Base-by-base conservation (phyloP, 805 yeast species). In the Candida coleopterorum region DNA sequence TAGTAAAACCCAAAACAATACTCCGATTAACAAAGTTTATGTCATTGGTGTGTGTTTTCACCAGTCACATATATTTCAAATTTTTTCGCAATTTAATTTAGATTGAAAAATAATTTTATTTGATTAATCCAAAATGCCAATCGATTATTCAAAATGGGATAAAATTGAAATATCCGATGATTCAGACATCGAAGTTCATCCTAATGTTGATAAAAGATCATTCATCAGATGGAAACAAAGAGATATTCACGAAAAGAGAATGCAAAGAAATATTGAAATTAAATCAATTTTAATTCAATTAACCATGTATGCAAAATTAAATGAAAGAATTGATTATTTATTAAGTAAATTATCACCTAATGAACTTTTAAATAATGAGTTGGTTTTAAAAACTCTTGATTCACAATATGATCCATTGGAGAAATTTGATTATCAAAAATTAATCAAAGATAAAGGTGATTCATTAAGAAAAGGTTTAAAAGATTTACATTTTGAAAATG, bases 131-230 rank as follows among this genome's bases (percentile, higher is more conserved):
- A n/a, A n/a, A n/a, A 85, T 85, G 94, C 79, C 85, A 22, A 79
- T 93, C 46, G 98, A 93, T 58, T 93, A 93, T 62, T 87, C 96
- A 9, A 93, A 90, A 57, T 93, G 98, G 97, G 99, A 93, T 61
- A 86, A 87, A 56, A 77, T 93, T 41, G 98, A 93, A 58, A 67
- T 93, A 26, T 86, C 96, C 15, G 99, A 93, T 57, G 99, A 93
- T 60, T 87, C 96, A 7, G 98, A 93, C 52, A 70, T 93, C 33
- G 98, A 93, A 53, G 97, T 90, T 11, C 99, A 93, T 56, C 99
- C 97, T 41, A 93, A 93, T 55, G 98, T 93, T 22, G 99, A 93
- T 59, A 93, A 93, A 56, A 68, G 67, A 26, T 89, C 97, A 1
- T 90, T 93, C 48, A 86, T 93, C 50, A 77, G 79, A 41, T 90